Percentiles rank a stretch among this genome's conserved stretches.
phyloP scores from a whole-genome alignment of 768 basidiomycete genomes.

The Leccinellum albellum region DNA sequence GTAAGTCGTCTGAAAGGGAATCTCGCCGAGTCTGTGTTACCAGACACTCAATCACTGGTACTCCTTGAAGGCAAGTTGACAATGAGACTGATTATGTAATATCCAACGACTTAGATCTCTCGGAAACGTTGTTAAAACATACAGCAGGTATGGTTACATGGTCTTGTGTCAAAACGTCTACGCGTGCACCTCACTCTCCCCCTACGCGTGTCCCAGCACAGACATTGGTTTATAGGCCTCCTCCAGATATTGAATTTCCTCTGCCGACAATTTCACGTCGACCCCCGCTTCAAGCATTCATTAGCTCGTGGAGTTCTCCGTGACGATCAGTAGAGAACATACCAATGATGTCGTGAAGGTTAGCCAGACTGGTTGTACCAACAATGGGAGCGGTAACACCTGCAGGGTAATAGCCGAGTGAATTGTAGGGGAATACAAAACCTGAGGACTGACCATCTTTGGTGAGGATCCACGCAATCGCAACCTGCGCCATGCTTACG shows the following conservation, averaged over 20 bases:
- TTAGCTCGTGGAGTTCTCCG: constrained; percentile 2
- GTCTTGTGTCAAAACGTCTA: not conserved
- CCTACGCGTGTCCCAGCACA: constrained; percentile 37
- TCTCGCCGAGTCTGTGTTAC: constrained; percentile 5
- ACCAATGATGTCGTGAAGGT: constrained; percentile 41
- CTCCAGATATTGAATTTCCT: constrained; percentile 46
- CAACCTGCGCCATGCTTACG: constrained; percentile 41
- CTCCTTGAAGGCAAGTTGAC: not conserved
- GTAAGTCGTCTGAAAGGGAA: not conserved
- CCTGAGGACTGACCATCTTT: constrained; percentile 26
- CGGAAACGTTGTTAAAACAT: too few species aligned
- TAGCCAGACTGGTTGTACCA: constrained; percentile 39
- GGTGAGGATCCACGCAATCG: constrained; percentile 37
- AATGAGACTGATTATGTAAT: not conserved
- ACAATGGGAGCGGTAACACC: constrained; percentile 43
- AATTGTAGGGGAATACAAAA: not conserved
- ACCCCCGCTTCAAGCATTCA: constrained; percentile 26
- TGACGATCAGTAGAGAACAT: constrained; percentile 1
- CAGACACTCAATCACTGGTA: not conserved
- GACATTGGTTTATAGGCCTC: constrained; percentile 41
- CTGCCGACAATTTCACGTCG: constrained; percentile 42
- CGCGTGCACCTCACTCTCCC: not conserved
- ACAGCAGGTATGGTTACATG: too few species aligned
- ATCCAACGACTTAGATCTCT: too few species aligned
- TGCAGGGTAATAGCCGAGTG: constrained; percentile 2